These are phyloP conservation scores for Penicillium occitanis DNA, from an alignment of 2,329 filamentous ascomycete species.

Conservation along the genomic window DNA sequence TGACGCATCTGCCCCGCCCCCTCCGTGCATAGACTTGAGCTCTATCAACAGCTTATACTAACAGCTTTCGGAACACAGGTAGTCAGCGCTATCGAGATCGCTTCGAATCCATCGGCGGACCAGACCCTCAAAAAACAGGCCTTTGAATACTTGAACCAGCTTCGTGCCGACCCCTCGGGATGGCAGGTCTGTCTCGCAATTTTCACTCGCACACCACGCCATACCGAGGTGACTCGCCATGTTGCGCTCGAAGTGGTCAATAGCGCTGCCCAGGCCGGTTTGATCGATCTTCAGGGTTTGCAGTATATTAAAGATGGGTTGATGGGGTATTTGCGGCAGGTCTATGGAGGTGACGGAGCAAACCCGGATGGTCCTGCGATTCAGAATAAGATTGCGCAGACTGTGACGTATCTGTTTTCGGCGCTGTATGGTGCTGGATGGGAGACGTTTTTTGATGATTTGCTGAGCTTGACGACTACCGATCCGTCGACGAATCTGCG, in stretches of 20 bases:
- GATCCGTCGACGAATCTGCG: conserved; percentile 56
- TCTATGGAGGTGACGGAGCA: conserved; percentile 62
- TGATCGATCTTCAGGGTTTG: conserved; percentile 71
- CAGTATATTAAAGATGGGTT: conserved; percentile 76
- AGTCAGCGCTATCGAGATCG: conserved; percentile 93
- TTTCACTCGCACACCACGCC: conserved; percentile 74
- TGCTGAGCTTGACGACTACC: conserved; percentile 70
- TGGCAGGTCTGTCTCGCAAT: conserved; percentile 88
- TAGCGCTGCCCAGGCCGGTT: conserved; percentile 78
- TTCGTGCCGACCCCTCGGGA: conserved; percentile 77
- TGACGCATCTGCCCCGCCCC: conserved; percentile 24
- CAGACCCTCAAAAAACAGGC: conserved; percentile 76
- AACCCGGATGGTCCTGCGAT: conserved; percentile 70
- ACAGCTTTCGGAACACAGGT: conserved; percentile 60
- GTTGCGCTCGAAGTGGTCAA: conserved; percentile 92
- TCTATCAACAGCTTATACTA: background rate
- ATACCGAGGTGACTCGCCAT: conserved; percentile 81
- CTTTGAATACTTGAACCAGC: conserved; percentile 61
- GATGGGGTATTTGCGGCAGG: conserved; percentile 74
- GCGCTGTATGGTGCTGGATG: conserved; percentile 82
- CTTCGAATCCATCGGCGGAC: conserved; percentile 77
- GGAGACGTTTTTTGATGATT: conserved; percentile 88
- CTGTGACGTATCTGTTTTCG: conserved; percentile 89
- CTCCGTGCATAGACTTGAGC: conserved; percentile 20
- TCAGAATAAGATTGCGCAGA: conserved; percentile 97